phyloP scores from a whole-genome alignment of 208 protist species.

The Phytomonas sp. region DNA sequence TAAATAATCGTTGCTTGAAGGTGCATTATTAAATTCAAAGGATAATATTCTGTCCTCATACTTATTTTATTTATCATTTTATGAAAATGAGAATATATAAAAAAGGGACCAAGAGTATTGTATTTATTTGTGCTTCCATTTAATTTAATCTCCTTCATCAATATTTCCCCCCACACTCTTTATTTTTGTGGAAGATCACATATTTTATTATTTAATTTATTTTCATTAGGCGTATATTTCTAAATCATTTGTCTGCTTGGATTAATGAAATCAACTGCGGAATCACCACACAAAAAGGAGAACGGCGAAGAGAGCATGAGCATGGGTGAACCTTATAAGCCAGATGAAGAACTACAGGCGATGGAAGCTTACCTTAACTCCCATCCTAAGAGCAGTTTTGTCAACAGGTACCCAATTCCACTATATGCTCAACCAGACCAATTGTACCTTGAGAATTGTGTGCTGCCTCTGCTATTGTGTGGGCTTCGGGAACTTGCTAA shows the following conservation, averaged over 20 bases:
- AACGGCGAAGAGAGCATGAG: background rate
- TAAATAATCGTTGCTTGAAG: background rate
- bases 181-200: background rate
- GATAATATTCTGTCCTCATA: background rate
- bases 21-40: background rate
- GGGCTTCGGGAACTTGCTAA: conserved; percentile 65
- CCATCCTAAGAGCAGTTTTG: background rate
- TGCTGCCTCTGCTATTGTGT: conserved; percentile 69
- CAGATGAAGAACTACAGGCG: conserved; percentile 8
- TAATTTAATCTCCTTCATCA: background rate
- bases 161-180: background rate
- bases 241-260: conserved; percentile 13
- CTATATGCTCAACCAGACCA: conserved; percentile 65
- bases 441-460: conserved; percentile 67
- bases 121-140: conserved; percentile 4
- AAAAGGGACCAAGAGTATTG: background rate
- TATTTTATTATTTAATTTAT: conserved; percentile 5
- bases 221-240: conserved; percentile 9
- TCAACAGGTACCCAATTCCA: conserved; percentile 22
- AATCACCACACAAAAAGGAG: background rate
- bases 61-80: background rate
- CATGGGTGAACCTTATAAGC: background rate
- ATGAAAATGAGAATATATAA: background rate
- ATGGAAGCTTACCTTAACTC: conserved; percentile 8
- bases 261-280: conserved; percentile 10